phyloP scores from a whole-genome alignment of 805 yeast species.

The Debaryomyces maramus region DNA sequence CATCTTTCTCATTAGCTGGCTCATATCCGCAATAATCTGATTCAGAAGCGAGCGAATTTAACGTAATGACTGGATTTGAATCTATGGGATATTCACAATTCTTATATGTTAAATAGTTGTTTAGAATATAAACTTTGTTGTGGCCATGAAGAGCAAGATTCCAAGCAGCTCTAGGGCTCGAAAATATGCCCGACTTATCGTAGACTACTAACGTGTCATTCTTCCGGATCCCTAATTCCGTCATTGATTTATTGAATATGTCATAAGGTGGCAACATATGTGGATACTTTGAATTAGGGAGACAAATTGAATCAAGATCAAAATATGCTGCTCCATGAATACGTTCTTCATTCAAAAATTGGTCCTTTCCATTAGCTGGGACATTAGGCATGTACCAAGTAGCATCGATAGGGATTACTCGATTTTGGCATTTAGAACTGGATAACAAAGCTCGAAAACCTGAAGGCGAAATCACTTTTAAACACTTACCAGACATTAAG shows the following conservation, averaged over 20 bases:
- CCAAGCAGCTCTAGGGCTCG: conserved; percentile 93
- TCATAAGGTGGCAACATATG: conserved; percentile 81
- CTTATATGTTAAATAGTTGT: conserved; percentile 62
- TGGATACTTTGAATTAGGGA: conserved; percentile 64
- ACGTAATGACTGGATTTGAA: conserved; percentile 22
- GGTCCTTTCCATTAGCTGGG: conserved; percentile 57
- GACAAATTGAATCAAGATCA: conserved; percentile 72
- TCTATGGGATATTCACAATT: conserved; percentile 48
- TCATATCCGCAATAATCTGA: conserved; percentile 15
- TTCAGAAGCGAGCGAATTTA: conserved; percentile 18
- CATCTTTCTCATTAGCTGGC: conserved; percentile 23
- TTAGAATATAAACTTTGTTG: conserved; percentile 61
- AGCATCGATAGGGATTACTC: conserved; percentile 70
- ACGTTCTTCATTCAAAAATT: conserved; percentile 55
- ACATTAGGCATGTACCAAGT: conserved; percentile 91
- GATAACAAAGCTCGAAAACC: conserved; percentile 8
- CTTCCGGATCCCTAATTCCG: conserved; percentile 54
- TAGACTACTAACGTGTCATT: conserved; percentile 72
- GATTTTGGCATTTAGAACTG: conserved; percentile 2
- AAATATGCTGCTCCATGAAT: conserved; percentile 68
- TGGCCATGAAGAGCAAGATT: conserved; percentile 81
- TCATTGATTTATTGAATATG: conserved; percentile 54
- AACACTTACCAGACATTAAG: conserved; percentile 6
- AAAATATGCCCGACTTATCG: conserved; percentile 81
- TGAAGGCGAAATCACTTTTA: conserved; percentile 7